Evolutionary conservation across 148 eudicot species (phyloP).

Genomic region (Amaranthus hypochondriacus): DNA sequence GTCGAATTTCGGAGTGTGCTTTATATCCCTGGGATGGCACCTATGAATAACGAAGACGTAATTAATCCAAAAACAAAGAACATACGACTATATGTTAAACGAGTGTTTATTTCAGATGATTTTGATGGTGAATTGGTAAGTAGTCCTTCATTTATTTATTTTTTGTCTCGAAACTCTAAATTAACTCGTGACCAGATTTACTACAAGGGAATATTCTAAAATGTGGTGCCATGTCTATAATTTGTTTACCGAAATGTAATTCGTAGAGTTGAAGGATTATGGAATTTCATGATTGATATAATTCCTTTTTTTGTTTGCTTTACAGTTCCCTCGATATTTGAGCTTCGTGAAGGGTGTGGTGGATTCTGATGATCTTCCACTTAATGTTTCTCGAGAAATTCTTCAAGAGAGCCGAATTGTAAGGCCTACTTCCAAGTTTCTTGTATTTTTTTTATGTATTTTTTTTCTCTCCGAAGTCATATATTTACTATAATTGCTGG

Average conservation of each 20-base stretch:
- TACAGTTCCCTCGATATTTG: slow-evolving; percentile 93
- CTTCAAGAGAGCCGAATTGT: slow-evolving; percentile 99
- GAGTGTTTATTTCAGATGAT: slow-evolving; percentile 95
- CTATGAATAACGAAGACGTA: slow-evolving; percentile 74
- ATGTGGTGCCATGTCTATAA: background rate
- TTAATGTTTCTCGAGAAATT: slow-evolving; percentile 94
- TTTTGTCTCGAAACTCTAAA: background rate
- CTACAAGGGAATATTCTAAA: background rate
- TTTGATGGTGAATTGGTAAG: slow-evolving; percentile 99
- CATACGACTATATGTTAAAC: slow-evolving; percentile 83
- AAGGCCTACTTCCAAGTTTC: slow-evolving; percentile 23
- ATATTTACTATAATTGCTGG: background rate
- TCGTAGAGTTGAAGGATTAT: too few relatives aligned
- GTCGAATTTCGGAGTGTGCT: slow-evolving; percentile 96
- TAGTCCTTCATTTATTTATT: background rate
- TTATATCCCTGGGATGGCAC: slow-evolving; percentile 87
- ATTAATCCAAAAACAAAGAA: slow-evolving; percentile 76
- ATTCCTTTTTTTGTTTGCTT: background rate
- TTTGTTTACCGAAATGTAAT: too few relatives aligned
- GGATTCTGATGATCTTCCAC: slow-evolving; percentile 94
- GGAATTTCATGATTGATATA: too few relatives aligned
- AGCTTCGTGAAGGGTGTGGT: slow-evolving; percentile 99
- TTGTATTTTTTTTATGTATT: background rate
- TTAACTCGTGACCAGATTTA: background rate
- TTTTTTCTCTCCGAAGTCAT: too few relatives aligned